These are phyloP conservation scores for Pleurotus platypus DNA, from an alignment of 768 basidiomycete species.

Conservation along the genomic window DNA sequence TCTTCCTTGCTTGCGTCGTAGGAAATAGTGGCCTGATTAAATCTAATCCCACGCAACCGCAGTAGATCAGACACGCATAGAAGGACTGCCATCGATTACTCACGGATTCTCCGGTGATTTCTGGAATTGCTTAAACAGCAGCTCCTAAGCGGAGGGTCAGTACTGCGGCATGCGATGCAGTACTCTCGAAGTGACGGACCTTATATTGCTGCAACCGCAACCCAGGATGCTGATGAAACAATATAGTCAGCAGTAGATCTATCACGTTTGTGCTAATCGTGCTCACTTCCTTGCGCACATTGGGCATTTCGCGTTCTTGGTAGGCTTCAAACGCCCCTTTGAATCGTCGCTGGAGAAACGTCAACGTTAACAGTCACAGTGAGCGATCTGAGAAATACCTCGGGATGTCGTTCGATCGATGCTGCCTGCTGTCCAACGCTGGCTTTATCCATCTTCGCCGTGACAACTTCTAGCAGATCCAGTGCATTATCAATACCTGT, in stretches of 20 bases:
- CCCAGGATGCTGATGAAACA: slow-evolving; percentile 68
- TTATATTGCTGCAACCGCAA: slow-evolving; percentile 89
- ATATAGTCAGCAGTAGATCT: slow-evolving; percentile 11
- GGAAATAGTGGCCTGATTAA: slow-evolving; percentile 75
- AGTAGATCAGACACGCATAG: neutral
- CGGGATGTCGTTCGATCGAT: slow-evolving; percentile 85
- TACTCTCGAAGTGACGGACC: slow-evolving; percentile 30
- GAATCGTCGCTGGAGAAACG: slow-evolving; percentile 68
- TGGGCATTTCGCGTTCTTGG: slow-evolving; percentile 81
- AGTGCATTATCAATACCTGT: slow-evolving; percentile 90
- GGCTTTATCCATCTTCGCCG: slow-evolving; percentile 90
- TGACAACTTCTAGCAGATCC: slow-evolving; percentile 85
- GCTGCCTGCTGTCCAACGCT: slow-evolving; percentile 86
- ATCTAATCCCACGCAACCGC: slow-evolving; percentile 38
- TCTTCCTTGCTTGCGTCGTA: slow-evolving; percentile 91
- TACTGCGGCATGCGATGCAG: neutral
- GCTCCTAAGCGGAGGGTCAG: slow-evolving; percentile 46
- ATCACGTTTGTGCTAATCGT: slow-evolving; percentile 7
- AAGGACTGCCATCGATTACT: slow-evolving; percentile 21
- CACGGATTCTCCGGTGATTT: slow-evolving; percentile 96
- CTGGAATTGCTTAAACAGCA: slow-evolving; percentile 92
- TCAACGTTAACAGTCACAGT: slow-evolving; percentile 12
- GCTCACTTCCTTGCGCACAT: slow-evolving; percentile 66
- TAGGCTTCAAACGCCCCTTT: slow-evolving; percentile 94
- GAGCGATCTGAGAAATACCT: slow-evolving; percentile 43